Evolutionary conservation across 2,329 filamentous ascomycete genomes (phyloP).

Genomic region (Penicillium sp.): DNA sequence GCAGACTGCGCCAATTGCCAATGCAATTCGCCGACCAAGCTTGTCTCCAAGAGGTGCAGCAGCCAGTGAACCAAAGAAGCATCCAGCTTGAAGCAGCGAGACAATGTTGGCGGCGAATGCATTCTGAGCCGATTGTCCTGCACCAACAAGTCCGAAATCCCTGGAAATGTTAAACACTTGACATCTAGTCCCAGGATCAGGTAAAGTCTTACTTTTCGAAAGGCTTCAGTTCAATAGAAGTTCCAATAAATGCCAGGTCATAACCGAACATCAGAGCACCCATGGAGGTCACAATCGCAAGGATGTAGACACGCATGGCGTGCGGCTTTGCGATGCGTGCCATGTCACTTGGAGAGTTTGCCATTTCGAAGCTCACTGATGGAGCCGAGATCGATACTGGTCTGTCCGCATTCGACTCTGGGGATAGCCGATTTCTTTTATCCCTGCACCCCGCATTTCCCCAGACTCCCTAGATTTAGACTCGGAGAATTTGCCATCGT

Average conservation of each 20-base stretch:
- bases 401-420: not conserved
- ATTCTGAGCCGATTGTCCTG: slow-evolving; percentile 5
- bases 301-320: slow-evolving; percentile 13
- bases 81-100: slow-evolving; percentile 17
- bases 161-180: not conserved
- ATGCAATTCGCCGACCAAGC: slow-evolving; percentile 55
- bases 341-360: not conserved
- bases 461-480: not conserved
- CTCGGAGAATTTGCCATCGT: not conserved
- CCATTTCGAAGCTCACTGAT: not conserved
- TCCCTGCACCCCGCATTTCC: slow-evolving; percentile 4
- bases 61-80: slow-evolving; percentile 31
- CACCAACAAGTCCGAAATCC: slow-evolving; percentile 7
- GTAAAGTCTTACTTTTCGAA: slow-evolving; percentile 9
- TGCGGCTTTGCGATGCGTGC: not conserved
- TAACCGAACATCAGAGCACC: slow-evolving; percentile 18
- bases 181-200: not conserved
- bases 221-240: slow-evolving; percentile 12
- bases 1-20: slow-evolving; percentile 57
- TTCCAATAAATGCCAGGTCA: slow-evolving; percentile 17
- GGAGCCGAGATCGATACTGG: not conserved
- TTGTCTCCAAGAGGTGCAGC: slow-evolving; percentile 38
- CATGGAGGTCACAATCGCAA: slow-evolving; percentile 16
- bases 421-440: not conserved
- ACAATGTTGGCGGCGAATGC: slow-evolving; percentile 8